phyloP scores from a whole-genome alignment of 1,284 basidiomycete species.

The Trichosporon ovoides region DNA sequence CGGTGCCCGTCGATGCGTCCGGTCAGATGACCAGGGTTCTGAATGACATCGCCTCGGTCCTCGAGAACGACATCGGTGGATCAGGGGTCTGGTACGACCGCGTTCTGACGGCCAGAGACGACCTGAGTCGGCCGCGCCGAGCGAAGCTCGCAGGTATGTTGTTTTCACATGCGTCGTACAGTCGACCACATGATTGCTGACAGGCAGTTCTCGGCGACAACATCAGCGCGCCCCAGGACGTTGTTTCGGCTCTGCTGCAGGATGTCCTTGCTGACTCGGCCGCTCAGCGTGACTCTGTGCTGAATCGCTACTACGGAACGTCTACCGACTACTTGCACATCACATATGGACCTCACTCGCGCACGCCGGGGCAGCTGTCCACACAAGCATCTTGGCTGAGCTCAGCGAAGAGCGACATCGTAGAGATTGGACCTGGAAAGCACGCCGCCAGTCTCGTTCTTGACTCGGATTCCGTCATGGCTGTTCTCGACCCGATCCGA shows the following conservation, averaged over 20 bases:
- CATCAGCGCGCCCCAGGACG: constrained; percentile 29
- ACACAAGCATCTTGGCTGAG: constrained; percentile 35
- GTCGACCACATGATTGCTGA: background rate
- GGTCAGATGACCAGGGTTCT: constrained; percentile 1
- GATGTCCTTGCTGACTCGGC: constrained; percentile 35
- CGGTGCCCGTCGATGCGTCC: background rate
- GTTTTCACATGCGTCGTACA: background rate
- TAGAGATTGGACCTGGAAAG: constrained; percentile 25
- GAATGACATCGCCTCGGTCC: constrained; percentile 14
- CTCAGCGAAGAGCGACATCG: constrained; percentile 25
- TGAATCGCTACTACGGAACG: constrained; percentile 23
- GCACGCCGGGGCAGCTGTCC: constrained; percentile 15
- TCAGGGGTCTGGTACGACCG: constrained; percentile 31
- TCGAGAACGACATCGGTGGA: constrained; percentile 39
- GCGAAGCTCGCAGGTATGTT: constrained; percentile 30
- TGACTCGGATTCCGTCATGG: constrained; percentile 28
- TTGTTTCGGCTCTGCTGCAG: constrained; percentile 42
- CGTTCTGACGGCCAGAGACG: constrained; percentile 19
- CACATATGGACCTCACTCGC: constrained; percentile 11
- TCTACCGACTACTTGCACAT: constrained; percentile 18
- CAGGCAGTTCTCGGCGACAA: constrained; percentile 37
- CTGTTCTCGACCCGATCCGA: constrained; percentile 44
- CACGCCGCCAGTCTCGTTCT: constrained; percentile 9
- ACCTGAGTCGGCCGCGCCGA: constrained; percentile 18
- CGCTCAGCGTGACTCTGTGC: constrained; percentile 23